Evolutionary conservation across 805 yeast species (phyloP), one percentile per base, ranked within the genome.

Genomic region (Blastobotrys terrestris): DNA sequence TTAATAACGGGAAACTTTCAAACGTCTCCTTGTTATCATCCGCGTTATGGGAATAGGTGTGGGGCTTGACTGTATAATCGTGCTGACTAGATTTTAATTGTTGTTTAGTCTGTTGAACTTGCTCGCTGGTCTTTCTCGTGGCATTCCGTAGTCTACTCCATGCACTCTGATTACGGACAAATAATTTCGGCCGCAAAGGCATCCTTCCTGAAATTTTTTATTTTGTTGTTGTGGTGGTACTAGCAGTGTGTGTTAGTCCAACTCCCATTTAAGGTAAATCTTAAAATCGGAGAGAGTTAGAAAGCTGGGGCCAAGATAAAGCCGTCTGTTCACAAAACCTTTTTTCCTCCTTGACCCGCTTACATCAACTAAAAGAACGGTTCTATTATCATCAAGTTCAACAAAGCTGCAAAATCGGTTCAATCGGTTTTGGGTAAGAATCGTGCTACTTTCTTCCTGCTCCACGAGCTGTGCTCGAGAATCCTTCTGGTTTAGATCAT

Each of bases 1-100:
- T 72, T 4, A 77, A 70, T 39, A 72, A 52, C 13, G 83, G 82
- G 52, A 70, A 75, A 49, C 71, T 64, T 26, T 71, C 67, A 58
- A 79, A 80, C 44, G 61, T 59, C 22, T 63, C 68, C 53, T 65
- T 65, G 48, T 69, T 67, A 4, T 65, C 66, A 18, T 65, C 71
- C 14, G 67, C 63, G 2, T 63, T 60, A 52, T 67, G 67, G 8
- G 65, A 58, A 46, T 67, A 68, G 2, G 72, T 66, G n/a, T 63
- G 48, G 1, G 72, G 71, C 7, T 60, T 55, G 31, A 68, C 60
- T 2, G 69, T 61, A 50, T 68, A 68, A 55, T 68, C 72, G 49
- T 67, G 68, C 50, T 62, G 52, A 2, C 4, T 19, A 22, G 46
- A 48, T 15, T 20, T 49, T 26, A 42, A 35, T 13, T 22, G 50